Conservation (phyloP, 2,329 filamentous ascomycete genomes). For the Microdochium bolleyi region DNA sequence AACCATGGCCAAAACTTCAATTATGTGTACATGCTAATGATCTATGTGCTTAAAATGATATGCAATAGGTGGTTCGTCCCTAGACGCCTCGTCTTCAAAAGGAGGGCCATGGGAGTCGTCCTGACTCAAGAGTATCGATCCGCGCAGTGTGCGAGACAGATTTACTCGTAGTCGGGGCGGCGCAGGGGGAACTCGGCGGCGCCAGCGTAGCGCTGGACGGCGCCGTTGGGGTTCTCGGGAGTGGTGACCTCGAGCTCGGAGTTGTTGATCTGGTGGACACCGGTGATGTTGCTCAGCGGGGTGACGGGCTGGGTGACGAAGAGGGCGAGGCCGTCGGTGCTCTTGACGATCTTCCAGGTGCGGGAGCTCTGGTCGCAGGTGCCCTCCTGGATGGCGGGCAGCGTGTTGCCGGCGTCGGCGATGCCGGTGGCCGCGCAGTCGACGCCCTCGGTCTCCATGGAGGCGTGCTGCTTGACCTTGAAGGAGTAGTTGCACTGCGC, state of each 20-base stretch:
- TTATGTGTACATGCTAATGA: too few relatives aligned
- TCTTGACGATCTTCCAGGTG: constrained; percentile 15
- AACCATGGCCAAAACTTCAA: too few relatives aligned
- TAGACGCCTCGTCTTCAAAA: too few relatives aligned
- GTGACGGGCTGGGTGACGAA: constrained; percentile 17
- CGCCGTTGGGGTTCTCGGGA: constrained; percentile 14
- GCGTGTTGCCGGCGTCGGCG: constrained; percentile 11
- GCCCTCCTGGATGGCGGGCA: constrained; percentile 20
- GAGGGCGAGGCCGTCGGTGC: constrained; percentile 14
- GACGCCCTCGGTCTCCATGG: constrained; percentile 16
- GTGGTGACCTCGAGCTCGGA: constrained; percentile 8
- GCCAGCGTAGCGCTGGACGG: constrained; percentile 20
- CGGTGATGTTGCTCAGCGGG: constrained; percentile 14
- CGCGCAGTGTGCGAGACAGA: too few relatives aligned
- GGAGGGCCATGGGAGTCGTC: too few relatives aligned
- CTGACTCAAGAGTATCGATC: too few relatives aligned
- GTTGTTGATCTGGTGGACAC: constrained; percentile 16
- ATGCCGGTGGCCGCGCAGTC: constrained; percentile 11
- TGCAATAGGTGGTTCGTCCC: too few relatives aligned
- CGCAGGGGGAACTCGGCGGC: too few relatives aligned
- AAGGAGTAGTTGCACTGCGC: constrained; percentile 15
- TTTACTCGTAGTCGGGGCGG: too few relatives aligned
- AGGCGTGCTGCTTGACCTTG: constrained; percentile 9
- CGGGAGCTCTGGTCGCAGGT: constrained; percentile 18
- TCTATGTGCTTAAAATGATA: too few relatives aligned